Evolutionary conservation across 768 basidiomycete genomes (phyloP).

Genomic region (Guyanaporus albipodus): DNA sequence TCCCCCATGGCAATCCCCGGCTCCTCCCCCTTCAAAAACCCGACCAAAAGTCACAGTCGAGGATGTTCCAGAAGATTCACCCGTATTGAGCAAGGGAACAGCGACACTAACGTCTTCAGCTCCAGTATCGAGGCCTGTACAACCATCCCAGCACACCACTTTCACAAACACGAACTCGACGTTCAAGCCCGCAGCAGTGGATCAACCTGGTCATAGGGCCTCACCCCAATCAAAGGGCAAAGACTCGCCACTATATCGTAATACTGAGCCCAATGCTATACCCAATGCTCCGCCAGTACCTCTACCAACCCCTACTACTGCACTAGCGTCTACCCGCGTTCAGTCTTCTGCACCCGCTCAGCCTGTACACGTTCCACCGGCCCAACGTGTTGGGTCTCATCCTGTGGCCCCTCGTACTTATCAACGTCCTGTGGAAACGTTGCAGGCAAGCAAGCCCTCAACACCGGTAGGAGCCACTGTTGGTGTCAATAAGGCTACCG

Average conservation of each 20-base stretch:
- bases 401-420: constrained; percentile 18
- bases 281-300: constrained; percentile 16
- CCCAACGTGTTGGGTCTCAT: constrained; percentile 21
- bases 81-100: constrained; percentile 10
- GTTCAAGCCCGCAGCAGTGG: constrained; percentile 6
- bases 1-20: constrained; percentile 9
- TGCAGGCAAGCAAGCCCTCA: constrained; percentile 19
- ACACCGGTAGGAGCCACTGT: not conserved
- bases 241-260: constrained; percentile 15
- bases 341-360: constrained; percentile 25
- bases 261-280: constrained; percentile 5
- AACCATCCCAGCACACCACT: constrained; percentile 3
- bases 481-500: constrained; percentile 7
- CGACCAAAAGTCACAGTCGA: constrained; percentile 30
- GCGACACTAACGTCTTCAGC: constrained; percentile 3
- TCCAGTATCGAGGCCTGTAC: constrained; percentile 8
- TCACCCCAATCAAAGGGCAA: constrained; percentile 22
- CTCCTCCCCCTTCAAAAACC: constrained; percentile 3
- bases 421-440: constrained; percentile 23
- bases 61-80: constrained; percentile 25
- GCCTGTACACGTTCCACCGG: constrained; percentile 4
- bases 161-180: not conserved
- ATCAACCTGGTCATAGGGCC: constrained; percentile 10
- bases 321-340: constrained; percentile 12
- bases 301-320: constrained; percentile 10